Percentiles rank a stretch among this genome's conserved stretches.
Conservation (phyloP, 2,329 filamentous ascomycete genomes). For the Graphilbum ipis-grandicollis region DNA sequence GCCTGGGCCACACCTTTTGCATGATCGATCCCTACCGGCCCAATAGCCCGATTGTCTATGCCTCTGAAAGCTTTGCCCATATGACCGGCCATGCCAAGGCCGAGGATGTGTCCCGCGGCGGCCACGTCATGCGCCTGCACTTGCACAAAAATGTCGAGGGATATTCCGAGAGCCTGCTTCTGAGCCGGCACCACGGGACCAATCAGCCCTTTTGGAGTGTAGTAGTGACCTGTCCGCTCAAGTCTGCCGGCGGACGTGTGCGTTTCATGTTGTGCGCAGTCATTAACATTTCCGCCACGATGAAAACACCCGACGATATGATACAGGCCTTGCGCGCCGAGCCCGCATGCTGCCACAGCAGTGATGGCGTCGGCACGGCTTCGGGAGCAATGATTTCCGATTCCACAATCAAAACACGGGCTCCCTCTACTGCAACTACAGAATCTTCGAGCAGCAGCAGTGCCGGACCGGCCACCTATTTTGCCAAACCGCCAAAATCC, state of each 20-base stretch:
- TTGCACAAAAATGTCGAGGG: slow-evolving; percentile 20
- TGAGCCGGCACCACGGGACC: slow-evolving; percentile 28
- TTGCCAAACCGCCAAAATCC: neutral
- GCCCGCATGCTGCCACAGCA: neutral
- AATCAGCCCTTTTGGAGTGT: slow-evolving; percentile 38
- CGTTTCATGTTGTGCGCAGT: slow-evolving; percentile 38
- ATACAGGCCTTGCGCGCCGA: slow-evolving; percentile 28
- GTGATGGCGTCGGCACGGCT: neutral
- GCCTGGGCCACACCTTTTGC: slow-evolving; percentile 41
- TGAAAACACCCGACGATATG: slow-evolving; percentile 31
- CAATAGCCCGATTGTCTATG: slow-evolving; percentile 32
- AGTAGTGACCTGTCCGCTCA: slow-evolving; percentile 33
- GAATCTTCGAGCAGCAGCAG: too few relatives aligned
- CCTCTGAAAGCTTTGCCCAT: slow-evolving; percentile 30
- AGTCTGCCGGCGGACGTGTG: slow-evolving; percentile 26
- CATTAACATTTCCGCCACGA: slow-evolving; percentile 36
- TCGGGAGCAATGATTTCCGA: too few relatives aligned
- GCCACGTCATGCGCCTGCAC: slow-evolving; percentile 28
- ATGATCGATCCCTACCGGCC: slow-evolving; percentile 31
- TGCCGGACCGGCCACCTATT: neutral
- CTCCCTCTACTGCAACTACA: too few relatives aligned
- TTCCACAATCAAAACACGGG: too few relatives aligned
- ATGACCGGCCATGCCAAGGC: slow-evolving; percentile 27
- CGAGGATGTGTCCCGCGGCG: slow-evolving; percentile 30
- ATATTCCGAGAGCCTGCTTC: slow-evolving; percentile 21